Conservation (phyloP, 1,284 basidiomycete genomes). For the Gomphus sp. region DNA sequence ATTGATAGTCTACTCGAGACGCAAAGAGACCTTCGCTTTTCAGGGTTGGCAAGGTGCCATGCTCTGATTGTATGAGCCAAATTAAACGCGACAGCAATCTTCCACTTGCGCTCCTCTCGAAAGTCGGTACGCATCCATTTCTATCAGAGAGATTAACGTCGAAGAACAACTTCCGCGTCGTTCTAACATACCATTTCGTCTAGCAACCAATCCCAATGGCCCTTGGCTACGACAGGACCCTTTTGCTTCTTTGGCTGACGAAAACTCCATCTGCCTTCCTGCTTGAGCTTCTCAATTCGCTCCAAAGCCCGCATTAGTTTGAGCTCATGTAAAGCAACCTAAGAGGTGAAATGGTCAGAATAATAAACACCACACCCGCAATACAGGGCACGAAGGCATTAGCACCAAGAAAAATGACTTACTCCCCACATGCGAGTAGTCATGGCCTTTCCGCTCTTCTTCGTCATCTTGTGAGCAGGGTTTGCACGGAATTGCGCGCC, state of each 20-base stretch:
- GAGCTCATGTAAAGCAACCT: conserved; percentile 74
- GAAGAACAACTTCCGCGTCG: background rate
- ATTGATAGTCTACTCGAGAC: conserved; percentile 38
- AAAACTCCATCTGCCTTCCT: conserved; percentile 81
- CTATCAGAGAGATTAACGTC: conserved; percentile 27
- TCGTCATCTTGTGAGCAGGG: conserved; percentile 59
- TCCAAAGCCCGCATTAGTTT: conserved; percentile 75
- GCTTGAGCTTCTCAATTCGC: conserved; percentile 79
- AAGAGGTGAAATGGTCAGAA: conserved; percentile 7
- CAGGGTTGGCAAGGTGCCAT: conserved; percentile 68
- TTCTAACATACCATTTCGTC: conserved; percentile 81
- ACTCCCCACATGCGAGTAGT: conserved; percentile 75
- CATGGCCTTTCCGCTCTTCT: conserved; percentile 63
- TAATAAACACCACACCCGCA: background rate
- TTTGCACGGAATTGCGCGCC: conserved; percentile 61
- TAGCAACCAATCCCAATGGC: conserved; percentile 93
- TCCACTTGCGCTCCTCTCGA: conserved; percentile 91
- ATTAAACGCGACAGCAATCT: conserved; percentile 77
- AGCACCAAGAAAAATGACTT: conserved; percentile 20
- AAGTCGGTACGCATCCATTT: conserved; percentile 98
- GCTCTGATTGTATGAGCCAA: conserved; percentile 79
- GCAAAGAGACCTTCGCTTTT: conserved; percentile 60
- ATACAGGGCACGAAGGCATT: background rate
- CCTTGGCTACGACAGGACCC: conserved; percentile 72
- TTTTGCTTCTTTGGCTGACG: conserved; percentile 93